Evolutionary conservation across 2,329 filamentous ascomycete genomes (phyloP).

Genomic region (Colletotrichum sansevieriae): DNA sequence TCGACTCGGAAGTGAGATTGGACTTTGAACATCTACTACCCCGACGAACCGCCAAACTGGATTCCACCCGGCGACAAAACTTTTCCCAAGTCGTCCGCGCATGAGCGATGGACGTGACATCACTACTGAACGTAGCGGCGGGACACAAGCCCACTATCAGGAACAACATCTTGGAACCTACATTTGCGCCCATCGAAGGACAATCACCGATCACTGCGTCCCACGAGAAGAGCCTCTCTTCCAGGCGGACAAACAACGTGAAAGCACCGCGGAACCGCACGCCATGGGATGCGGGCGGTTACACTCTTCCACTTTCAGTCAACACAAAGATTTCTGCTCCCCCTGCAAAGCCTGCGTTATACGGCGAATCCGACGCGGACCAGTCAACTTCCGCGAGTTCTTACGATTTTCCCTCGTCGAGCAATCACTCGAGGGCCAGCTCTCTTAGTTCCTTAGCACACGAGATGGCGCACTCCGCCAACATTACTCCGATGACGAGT

Average conservation of each 20-base stretch:
- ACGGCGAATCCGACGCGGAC: conserved; percentile 44
- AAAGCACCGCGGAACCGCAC: conserved; percentile 52
- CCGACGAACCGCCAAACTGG: conserved; percentile 38
- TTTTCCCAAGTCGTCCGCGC: conserved; percentile 39
- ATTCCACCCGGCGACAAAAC: conserved; percentile 32
- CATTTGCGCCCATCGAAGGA: conserved; percentile 28
- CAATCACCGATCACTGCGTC: conserved; percentile 28
- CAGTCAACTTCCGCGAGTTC: conserved; percentile 43
- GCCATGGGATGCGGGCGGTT: conserved; percentile 66
- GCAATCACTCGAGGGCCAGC: conserved; percentile 48
- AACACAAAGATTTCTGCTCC: conserved; percentile 52
- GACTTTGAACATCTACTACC: not conserved
- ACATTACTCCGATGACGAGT: conserved; percentile 44
- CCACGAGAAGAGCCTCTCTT: conserved; percentile 38
- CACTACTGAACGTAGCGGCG: conserved; percentile 43
- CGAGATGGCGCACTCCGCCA: conserved; percentile 42
- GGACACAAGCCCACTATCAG: conserved; percentile 41
- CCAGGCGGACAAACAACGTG: conserved; percentile 40
- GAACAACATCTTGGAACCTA: conserved; percentile 35
- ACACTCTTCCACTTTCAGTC: conserved; percentile 58
- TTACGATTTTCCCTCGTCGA: conserved; percentile 44
- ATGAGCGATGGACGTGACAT: conserved; percentile 44
- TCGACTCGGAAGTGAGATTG: not conserved
- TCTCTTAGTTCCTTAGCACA: conserved; percentile 50
- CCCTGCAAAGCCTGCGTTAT: conserved; percentile 42